A percentile compares a stretch with the other conserved stretches of the same genome.
These are phyloP conservation scores for Lactarius indigo DNA, from an alignment of 768 basidiomycete genomes.

Conservation along the genomic window DNA sequence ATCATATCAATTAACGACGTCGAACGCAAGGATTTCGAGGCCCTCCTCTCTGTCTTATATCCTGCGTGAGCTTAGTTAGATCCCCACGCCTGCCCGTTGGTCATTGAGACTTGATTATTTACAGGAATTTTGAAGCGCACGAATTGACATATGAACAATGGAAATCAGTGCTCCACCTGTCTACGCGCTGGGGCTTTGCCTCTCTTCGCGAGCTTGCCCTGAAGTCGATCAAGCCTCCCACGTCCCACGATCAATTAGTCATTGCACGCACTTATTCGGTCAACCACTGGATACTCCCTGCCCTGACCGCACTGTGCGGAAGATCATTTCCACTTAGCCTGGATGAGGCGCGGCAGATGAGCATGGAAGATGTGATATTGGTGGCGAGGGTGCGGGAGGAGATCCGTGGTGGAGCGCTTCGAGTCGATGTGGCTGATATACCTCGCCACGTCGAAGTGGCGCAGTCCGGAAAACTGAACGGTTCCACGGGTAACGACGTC, in stretches of 20 bases:
- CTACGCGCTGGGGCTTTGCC: slow-evolving; percentile 32
- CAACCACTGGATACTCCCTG: slow-evolving; percentile 13
- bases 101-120: background rate
- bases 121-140: background rate
- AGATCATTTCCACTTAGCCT: background rate
- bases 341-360: slow-evolving; percentile 12
- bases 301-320: slow-evolving; percentile 10
- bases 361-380: slow-evolving; percentile 16
- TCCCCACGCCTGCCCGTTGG: background rate
- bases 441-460: background rate
- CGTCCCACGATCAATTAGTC: slow-evolving; percentile 10
- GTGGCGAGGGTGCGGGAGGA: slow-evolving; percentile 16
- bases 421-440: background rate
- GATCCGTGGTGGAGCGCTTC: slow-evolving; percentile 3
- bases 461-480: background rate
- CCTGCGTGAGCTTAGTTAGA: slow-evolving; percentile 15
- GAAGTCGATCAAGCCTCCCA: background rate
- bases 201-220: slow-evolving; percentile 26
- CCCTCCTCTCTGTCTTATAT: slow-evolving; percentile 25
- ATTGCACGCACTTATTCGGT: slow-evolving; percentile 16
- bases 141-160: slow-evolving; percentile 26
- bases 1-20: slow-evolving; percentile 12
- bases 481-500: background rate
- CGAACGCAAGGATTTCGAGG: slow-evolving; percentile 20
- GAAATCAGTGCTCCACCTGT: slow-evolving; percentile 30